A percentile compares a stretch with the other conserved stretches of the same genome.
Conservation (phyloP, 495 filamentous ascomycete species). For the Penicillium parvum region DNA sequence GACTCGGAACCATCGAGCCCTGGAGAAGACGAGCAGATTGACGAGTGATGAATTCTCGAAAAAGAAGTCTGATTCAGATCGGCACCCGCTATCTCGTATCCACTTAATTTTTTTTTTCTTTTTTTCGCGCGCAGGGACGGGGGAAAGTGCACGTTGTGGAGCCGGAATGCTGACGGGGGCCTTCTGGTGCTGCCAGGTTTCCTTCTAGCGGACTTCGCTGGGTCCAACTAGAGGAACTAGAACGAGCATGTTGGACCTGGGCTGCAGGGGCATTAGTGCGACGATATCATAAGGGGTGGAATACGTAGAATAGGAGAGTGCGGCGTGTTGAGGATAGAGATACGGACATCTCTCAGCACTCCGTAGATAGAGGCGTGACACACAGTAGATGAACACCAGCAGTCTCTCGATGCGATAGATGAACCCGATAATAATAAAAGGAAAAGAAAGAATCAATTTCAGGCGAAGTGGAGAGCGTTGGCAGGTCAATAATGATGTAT, state of each 20-base stretch:
- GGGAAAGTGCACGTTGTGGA: slow-evolving; percentile 37
- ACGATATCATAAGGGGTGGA: not conserved
- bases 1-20: too few relatives aligned
- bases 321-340: too few relatives aligned
- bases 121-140: slow-evolving; percentile 27
- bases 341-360: too few relatives aligned
- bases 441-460: slow-evolving; percentile 4
- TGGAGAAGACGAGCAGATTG: too few relatives aligned
- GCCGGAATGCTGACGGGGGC: slow-evolving; percentile 30
- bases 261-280: slow-evolving; percentile 1
- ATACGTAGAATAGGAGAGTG: not conserved
- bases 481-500: slow-evolving; percentile 25
- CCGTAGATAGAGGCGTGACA: too few relatives aligned
- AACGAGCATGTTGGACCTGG: slow-evolving; percentile 4
- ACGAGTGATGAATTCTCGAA: too few relatives aligned
- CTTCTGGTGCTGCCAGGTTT: slow-evolving; percentile 36
- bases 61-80: slow-evolving; percentile 31
- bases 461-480: too few relatives aligned
- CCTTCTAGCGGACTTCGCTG: slow-evolving; percentile 31
- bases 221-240: slow-evolving; percentile 22
- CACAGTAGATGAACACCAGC: not conserved
- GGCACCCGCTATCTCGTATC: slow-evolving; percentile 27
- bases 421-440: slow-evolving; percentile 7
- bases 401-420: not conserved
- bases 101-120: too few relatives aligned